Evolutionary conservation across 257 asterid genomes (phyloP), one percentile per base, ranked within the genome.

Genomic region (Galeopsis tetrahit): DNA sequence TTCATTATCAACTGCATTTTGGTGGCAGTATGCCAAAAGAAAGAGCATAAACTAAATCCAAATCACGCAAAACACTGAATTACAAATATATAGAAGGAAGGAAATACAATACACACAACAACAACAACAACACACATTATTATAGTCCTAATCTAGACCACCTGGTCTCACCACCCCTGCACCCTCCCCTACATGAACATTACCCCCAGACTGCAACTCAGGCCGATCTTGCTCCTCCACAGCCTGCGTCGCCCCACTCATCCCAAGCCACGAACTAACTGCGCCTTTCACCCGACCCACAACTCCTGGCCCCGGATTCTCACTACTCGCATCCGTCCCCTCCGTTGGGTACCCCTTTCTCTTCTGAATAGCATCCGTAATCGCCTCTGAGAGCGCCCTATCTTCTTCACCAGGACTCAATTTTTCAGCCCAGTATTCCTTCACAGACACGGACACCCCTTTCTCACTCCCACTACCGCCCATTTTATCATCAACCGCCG

Each of bases 381-480:
- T 90, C 67, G 69, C 81, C 36, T 85, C 84, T 0, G 98, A 93
- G 0, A 93, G 66, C 3, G 89, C 97, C 74, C 78, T 89, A 32
- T 90, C 98, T 34, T 93, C 98, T 1, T 90, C 98, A 0, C 96
- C 86, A 0, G 96, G 97, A 71, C 75, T 81, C 2, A 90, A 66
- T 61, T 85, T 90, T 76, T 80, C 91, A 0, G 77, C 84, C 67
- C 80, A 51, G 68, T 83, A 87, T 46, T 75, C 88, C 76, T 63
- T 91, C 69, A 87, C 80, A 0, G 97, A 84, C 32, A 77, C 85
- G 0, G 97, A 84, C 32, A 77, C 85, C 0, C 90, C 95, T 81
- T 81, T 87, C 34, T 85, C 87, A 6, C 71, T 52, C 52, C 81
- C 6, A 17, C 28, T 2, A 2, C 46, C 13, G 6, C 38, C 2